Evolutionary conservation across 306 rosid genomes (phyloP).

Genomic region (Argentina anserina): DNA sequence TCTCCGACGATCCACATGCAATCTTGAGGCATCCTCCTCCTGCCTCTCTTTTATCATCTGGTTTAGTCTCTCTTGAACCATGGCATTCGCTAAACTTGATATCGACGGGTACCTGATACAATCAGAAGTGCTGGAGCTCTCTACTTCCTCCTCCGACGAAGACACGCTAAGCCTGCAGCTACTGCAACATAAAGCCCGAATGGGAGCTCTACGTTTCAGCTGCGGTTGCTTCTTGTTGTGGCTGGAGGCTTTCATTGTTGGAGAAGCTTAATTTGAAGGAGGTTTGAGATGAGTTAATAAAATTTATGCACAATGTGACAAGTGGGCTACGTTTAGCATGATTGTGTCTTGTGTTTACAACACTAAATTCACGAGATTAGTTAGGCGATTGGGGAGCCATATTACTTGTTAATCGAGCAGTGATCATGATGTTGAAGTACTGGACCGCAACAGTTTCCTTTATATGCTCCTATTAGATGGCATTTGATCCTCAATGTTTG

Average conservation of each 20-base stretch:
- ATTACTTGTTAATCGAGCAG: slow-evolving; percentile 37
- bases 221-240: slow-evolving; percentile 41
- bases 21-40: slow-evolving; percentile 30
- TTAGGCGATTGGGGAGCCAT: slow-evolving; percentile 43
- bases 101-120: slow-evolving; percentile 50
- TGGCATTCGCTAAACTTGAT: slow-evolving; percentile 85
- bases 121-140: slow-evolving; percentile 50
- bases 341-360: slow-evolving; percentile 51
- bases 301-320: slow-evolving; percentile 54
- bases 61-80: slow-evolving; percentile 92
- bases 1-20: slow-evolving; percentile 38
- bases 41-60: slow-evolving; percentile 69
- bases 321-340: slow-evolving; percentile 51
- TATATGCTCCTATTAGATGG: slow-evolving; percentile 46
- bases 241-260: slow-evolving; percentile 54
- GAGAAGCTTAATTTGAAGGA: slow-evolving; percentile 38
- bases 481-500: slow-evolving; percentile 20
- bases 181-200: slow-evolving; percentile 71
- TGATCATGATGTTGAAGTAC: slow-evolving; percentile 49
- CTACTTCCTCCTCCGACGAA: slow-evolving; percentile 81
- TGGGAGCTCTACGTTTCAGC: slow-evolving; percentile 39
- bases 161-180: slow-evolving; percentile 78
- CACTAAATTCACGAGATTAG: slow-evolving; percentile 30
- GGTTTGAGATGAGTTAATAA: slow-evolving; percentile 31
- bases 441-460: slow-evolving; percentile 44